These are phyloP conservation scores for Alternaria sp. DNA, from an alignment of 2,329 filamentous ascomycete species.

Conservation along the genomic window DNA sequence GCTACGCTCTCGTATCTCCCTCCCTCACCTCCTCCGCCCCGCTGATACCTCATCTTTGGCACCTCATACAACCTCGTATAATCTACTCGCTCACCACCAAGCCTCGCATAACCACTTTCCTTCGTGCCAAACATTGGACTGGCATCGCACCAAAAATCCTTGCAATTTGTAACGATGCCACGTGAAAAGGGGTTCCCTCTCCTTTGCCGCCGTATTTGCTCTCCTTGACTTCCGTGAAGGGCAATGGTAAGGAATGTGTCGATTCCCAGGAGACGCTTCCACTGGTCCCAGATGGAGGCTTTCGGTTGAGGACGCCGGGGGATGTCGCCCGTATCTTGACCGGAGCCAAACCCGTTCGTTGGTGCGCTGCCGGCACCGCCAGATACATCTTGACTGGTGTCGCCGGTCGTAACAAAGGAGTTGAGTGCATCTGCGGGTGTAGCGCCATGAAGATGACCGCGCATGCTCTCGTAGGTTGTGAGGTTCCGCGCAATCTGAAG, in stretches of 20 bases:
- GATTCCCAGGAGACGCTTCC: slow-evolving; percentile 84
- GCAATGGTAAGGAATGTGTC: slow-evolving; percentile 95
- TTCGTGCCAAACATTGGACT: slow-evolving; percentile 78
- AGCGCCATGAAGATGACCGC: slow-evolving; percentile 69
- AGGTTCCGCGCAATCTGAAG: slow-evolving; percentile 90
- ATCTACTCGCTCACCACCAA: slow-evolving; percentile 81
- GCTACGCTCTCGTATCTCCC: slow-evolving; percentile 67
- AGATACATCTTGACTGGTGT: slow-evolving; percentile 64
- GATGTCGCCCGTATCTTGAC: slow-evolving; percentile 58
- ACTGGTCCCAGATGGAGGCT: slow-evolving; percentile 74
- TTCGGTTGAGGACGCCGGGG: slow-evolving; percentile 57
- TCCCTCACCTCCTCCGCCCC: slow-evolving; percentile 26
- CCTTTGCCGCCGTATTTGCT: slow-evolving; percentile 48
- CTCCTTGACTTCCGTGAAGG: slow-evolving; percentile 68
- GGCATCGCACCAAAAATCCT: slow-evolving; percentile 94
- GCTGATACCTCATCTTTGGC: slow-evolving; percentile 70
- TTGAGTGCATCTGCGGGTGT: slow-evolving; percentile 67
- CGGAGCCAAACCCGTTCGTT: slow-evolving; percentile 66
- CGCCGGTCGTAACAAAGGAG: slow-evolving; percentile 76
- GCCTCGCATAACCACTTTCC: slow-evolving; percentile 74
- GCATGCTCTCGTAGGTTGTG: slow-evolving; percentile 98
- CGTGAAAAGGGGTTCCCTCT: slow-evolving; percentile 82
- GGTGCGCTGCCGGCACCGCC: slow-evolving; percentile 30
- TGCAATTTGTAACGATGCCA: slow-evolving; percentile 86
- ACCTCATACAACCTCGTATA: slow-evolving; percentile 91